Conservation (phyloP, 1,284 basidiomycete species). For the Takashimella tepidaria region DNA sequence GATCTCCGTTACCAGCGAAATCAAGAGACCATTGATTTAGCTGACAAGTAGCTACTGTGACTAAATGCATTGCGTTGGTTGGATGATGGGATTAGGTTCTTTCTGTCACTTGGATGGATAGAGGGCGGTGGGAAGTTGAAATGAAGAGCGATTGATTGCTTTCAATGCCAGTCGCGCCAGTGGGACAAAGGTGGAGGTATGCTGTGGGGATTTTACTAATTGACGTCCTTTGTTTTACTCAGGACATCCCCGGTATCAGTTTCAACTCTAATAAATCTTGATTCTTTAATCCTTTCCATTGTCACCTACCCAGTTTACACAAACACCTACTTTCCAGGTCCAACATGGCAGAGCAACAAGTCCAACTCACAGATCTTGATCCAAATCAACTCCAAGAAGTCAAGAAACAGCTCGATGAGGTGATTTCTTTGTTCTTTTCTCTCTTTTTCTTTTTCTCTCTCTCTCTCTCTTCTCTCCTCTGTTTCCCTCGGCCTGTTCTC, state of each 20-base stretch:
- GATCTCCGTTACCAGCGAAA: conserved; percentile 86
- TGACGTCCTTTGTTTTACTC: too few species aligned
- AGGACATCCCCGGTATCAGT: too few species aligned
- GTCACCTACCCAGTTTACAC: too few species aligned
- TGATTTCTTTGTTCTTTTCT: conserved; percentile 40
- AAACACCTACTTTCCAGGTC: too few species aligned
- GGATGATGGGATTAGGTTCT: too few species aligned
- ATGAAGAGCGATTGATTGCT: background rate
- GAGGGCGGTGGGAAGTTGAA: background rate
- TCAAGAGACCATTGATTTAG: conserved; percentile 96
- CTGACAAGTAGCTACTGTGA: conserved; percentile 75
- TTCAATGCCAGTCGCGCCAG: too few species aligned
- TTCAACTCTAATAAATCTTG: too few species aligned
- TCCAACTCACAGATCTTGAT: conserved; percentile 73
- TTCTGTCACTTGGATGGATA: background rate
- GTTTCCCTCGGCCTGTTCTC: background rate
- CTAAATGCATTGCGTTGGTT: conserved; percentile 47
- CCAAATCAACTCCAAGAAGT: conserved; percentile 77
- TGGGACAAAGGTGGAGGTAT: too few species aligned
- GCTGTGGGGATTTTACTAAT: too few species aligned
- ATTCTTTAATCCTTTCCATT: too few species aligned
- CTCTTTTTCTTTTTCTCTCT: background rate
- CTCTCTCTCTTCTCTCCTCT: background rate
- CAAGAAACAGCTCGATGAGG: conserved; percentile 82
- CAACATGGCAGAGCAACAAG: conserved; percentile 57